Evolutionary conservation across 106 monocot genomes (phyloP), one percentile per base, ranked within the genome.

Genomic region (Allium cepa): DNA sequence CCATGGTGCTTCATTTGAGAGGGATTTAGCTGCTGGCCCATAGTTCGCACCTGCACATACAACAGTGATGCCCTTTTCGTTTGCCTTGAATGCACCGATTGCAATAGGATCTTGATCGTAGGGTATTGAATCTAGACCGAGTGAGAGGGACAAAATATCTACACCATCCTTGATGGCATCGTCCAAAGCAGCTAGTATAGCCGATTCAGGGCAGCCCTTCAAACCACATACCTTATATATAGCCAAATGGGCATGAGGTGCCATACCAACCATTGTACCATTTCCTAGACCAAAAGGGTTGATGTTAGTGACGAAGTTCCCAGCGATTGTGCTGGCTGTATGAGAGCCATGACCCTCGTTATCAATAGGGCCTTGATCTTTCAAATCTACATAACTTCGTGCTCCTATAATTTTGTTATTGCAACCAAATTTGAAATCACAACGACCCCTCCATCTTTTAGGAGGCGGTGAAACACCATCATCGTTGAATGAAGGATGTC

Each of bases 141-240:
- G 11, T 0, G 84, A 84, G 36, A 88, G n/a, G 13, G 87, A 87
- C 4, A 84, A 1, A 7, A 85, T 46, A 52, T 85, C 82, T 6
- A 89, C 88, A 0, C 88, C 88, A 26, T 89, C 88, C 27, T 89
- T 60, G 13, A 82, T 82, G 7, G 85, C 88, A 15, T 82, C 79
- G 10, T 89, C 85, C 8, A 89, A 59, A 7, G 82, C 85, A 18
- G 51, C 64, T 3, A 85, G 36, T 18, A 77, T 62, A 0, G 47
- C 59, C 2, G 80, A 75, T 10, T 22, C 69, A 47, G 8, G 22
- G 46, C 83, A 50, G 0, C 65, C 69, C 36, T 0, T 8, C 15
- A 7, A 7, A 0, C 80, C 81, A 16, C 66, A 71, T 1, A 50
- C 75, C 72, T 88, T 81, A 69, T 84, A 84, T 9, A 81, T 63